Conservation (phyloP, 257 asterid species). For the Primulina tabacum region DNA sequence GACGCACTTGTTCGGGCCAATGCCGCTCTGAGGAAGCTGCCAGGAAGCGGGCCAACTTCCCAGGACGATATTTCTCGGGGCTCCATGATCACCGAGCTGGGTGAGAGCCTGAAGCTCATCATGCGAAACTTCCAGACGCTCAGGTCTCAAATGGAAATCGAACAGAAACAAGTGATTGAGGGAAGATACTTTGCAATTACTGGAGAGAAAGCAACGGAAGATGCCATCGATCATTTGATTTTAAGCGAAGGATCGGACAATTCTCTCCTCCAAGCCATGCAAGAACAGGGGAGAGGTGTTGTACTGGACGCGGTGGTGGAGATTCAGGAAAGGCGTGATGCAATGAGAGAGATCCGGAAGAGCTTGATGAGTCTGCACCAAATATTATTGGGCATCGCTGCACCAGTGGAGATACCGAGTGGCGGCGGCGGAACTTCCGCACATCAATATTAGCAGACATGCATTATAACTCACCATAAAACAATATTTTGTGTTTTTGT, state of each 20-base stretch:
- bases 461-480: too few species aligned
- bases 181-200: slow-evolving; percentile 35
- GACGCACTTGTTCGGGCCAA: slow-evolving; percentile 41
- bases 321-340: slow-evolving; percentile 48
- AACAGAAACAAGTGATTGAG: slow-evolving; percentile 42
- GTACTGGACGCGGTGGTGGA: slow-evolving; percentile 45
- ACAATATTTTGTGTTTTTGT: too few species aligned
- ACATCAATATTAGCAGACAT: neutral
- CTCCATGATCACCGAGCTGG: slow-evolving; percentile 34
- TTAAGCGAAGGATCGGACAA: slow-evolving; percentile 31
- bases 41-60: slow-evolving; percentile 23
- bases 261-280: slow-evolving; percentile 40
- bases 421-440: neutral
- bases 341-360: slow-evolving; percentile 42
- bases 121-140: slow-evolving; percentile 44
- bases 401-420: slow-evolving; percentile 28
- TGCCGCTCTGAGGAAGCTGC: slow-evolving; percentile 39
- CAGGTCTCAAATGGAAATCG: slow-evolving; percentile 34
- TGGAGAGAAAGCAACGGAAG: slow-evolving; percentile 45
- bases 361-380: slow-evolving; percentile 44
- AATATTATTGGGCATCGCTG: slow-evolving; percentile 40
- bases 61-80: slow-evolving; percentile 33
- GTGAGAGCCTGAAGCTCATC: slow-evolving; percentile 24
- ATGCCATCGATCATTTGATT: slow-evolving; percentile 41
- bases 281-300: slow-evolving; percentile 29